Evolutionary conservation across 345 rosid species (phyloP).

Genomic region (Bruguiera sexangula): DNA sequence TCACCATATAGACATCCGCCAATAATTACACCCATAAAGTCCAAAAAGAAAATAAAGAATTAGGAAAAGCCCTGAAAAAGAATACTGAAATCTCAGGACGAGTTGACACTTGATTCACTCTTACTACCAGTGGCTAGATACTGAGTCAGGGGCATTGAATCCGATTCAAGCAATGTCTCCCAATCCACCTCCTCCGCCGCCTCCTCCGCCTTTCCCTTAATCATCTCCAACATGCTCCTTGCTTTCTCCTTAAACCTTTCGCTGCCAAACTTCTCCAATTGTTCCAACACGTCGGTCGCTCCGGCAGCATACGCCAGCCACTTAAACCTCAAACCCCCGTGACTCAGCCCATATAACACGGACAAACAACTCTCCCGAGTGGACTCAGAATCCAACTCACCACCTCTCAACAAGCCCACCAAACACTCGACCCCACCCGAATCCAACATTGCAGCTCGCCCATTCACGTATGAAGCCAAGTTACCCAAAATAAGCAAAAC

Average conservation of each 20-base stretch:
- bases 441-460: constrained; percentile 64
- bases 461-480: constrained; percentile 49
- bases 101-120: constrained; percentile 32
- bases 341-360: constrained; percentile 58
- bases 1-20: not conserved
- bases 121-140: constrained; percentile 22
- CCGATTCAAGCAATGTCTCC: constrained; percentile 73
- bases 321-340: constrained; percentile 59
- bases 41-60: not conserved
- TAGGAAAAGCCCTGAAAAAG: not conserved
- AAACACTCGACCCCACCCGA: constrained; percentile 75
- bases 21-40: not conserved
- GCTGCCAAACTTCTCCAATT: constrained; percentile 47
- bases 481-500: constrained; percentile 53
- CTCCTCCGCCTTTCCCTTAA: constrained; percentile 36
- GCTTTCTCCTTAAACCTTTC: constrained; percentile 50
- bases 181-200: constrained; percentile 62
- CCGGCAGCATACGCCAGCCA: constrained; percentile 70
- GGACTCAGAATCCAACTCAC: constrained; percentile 41
- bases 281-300: constrained; percentile 47
- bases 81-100: constrained; percentile 43
- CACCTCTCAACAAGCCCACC: constrained; percentile 42
- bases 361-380: constrained; percentile 57
- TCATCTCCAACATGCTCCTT: constrained; percentile 43
- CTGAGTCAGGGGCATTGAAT: constrained; percentile 16